Evolutionary conservation across 225 moss, liverwort and hornwort species (phyloP).

Genomic region (Polytrichum formosum): DNA sequence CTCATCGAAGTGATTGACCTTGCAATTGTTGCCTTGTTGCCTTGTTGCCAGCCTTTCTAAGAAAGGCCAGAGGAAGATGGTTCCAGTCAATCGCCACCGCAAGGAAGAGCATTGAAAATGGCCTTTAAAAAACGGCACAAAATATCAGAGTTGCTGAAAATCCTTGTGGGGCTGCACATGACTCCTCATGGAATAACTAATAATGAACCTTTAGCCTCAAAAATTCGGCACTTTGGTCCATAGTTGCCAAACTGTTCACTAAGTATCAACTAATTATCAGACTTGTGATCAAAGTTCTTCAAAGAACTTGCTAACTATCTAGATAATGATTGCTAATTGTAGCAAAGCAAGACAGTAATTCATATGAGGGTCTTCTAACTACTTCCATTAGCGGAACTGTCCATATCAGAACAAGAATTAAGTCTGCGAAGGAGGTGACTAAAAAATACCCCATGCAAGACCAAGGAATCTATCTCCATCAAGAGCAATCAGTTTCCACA

Average conservation of each 20-base stretch:
- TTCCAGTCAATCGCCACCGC: neutral
- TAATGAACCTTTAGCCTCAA: neutral
- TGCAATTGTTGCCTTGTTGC: neutral
- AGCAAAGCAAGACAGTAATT: neutral
- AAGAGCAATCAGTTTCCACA: neutral
- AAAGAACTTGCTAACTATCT: neutral
- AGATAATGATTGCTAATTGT: neutral
- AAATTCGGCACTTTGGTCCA: constrained; percentile 3
- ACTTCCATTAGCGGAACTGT: neutral
- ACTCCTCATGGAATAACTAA: neutral
- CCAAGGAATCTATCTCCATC: neutral
- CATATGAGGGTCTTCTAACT: neutral
- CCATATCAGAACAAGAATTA: neutral
- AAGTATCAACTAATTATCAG: neutral
- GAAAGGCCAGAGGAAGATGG: neutral
- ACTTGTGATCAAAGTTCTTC: neutral
- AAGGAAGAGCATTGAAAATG: constrained; percentile 9
- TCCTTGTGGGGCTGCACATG: constrained; percentile 1
- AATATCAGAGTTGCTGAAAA: constrained; percentile 2
- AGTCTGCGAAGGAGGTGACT: neutral
- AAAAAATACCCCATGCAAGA: constrained; percentile 3
- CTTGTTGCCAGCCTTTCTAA: no score
- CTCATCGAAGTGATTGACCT: neutral
- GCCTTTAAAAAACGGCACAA: constrained; percentile 7
- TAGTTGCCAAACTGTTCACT: neutral